Base-by-base conservation (phyloP, 2,329 filamentous ascomycete genomes). In the Huntiella abstrusa region DNA sequence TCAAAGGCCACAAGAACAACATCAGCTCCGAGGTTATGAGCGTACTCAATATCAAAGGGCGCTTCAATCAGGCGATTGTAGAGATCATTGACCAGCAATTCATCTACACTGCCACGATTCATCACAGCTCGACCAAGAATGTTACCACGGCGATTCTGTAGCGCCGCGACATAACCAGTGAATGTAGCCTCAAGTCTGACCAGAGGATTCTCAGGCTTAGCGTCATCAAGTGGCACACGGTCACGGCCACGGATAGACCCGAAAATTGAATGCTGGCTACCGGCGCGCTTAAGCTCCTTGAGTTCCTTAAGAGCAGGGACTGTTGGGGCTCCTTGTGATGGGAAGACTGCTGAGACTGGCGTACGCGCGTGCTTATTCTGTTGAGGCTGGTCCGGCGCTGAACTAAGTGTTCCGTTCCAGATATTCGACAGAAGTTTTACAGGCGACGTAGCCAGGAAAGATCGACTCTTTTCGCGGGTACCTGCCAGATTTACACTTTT, bases 1-100 rank as follows among this genome's bases (percentile, higher is more conserved):
- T 95, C 87, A 58, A 95, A 96, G 0, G 87, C 82, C 19, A 83
- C 81, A 57, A 95, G 93, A 4, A 96, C 71, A 15, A 88, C 77
- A 56, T 95, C 86, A 6, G 88, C 76, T 3, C 78, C 73, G 6
- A 83, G 70, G 49, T 94, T 85, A 0, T 77, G 71, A 2, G 83
- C 76, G 7, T 77, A 67, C 45, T 92, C 81, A 52, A 83, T 71
- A 55, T 84, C 85, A 45, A 75, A 80, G 0, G 86, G 83, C 52
- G 81, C 81, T 58, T 94, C 86, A 13, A 93, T 76, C 11, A 95
- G 70, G 33, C 77, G 73, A 57, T 94, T 94, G 62, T 94, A 95
- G 1, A 95, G 67, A 54, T 93, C 85, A 55, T 94, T 94, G 53
- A 94, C 81, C 1, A 74, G 67, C 5, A 88, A 69, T 55, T 87